Conservation (phyloP, 768 basidiomycete genomes). For the Melanogaster broomeanus region DNA sequence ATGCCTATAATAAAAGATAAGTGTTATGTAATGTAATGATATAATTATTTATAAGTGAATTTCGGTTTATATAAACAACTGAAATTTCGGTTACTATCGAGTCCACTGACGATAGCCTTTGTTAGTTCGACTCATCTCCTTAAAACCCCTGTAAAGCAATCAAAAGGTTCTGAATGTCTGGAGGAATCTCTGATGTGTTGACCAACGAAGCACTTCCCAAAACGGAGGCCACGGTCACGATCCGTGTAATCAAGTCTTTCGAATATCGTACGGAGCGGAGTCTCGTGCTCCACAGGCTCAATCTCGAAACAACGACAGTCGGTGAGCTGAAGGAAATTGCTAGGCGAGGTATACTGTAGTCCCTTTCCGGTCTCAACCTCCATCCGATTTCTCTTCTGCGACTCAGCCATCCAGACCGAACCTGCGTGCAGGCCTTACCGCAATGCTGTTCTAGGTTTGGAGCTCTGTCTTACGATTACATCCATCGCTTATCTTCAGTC, state of each 20-base stretch:
- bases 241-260: conserved; percentile 95
- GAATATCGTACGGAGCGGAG: conserved; percentile 87
- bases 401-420: conserved; percentile 67
- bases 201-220: conserved; percentile 68
- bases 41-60: no score
- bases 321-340: conserved; percentile 74
- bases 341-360: conserved; percentile 53
- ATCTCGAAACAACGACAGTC: conserved; percentile 80
- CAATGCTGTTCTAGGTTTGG: conserved; percentile 63
- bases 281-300: conserved; percentile 79
- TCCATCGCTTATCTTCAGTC: conserved; percentile 5
- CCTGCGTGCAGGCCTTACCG: conserved; percentile 90
- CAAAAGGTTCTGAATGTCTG: conserved; percentile 26
- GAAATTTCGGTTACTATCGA: no score
- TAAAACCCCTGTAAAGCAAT: neutral
- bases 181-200: conserved; percentile 43
- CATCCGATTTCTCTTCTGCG: conserved; percentile 7
- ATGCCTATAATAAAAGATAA: no score
- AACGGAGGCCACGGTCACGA: conserved; percentile 81
- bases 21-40: no score
- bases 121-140: no score
- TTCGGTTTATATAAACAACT: no score
- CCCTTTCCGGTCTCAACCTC: neutral
- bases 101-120: no score
- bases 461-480: neutral